phyloP scores from a whole-genome alignment of 2,329 filamentous ascomycete species.

The Clonostachys solani region DNA sequence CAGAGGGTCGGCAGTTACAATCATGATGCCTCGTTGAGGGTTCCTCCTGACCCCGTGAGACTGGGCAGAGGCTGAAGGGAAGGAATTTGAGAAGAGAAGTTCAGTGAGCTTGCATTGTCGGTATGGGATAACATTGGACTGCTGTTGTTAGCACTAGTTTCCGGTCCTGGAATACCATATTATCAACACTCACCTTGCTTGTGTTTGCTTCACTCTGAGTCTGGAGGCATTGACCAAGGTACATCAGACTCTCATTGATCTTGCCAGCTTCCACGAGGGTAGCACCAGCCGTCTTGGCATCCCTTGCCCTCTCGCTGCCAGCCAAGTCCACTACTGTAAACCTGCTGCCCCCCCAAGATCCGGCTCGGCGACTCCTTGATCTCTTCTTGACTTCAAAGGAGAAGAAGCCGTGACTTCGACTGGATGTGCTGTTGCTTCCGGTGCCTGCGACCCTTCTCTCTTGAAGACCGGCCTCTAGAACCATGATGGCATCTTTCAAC shows the following conservation, averaged over 20 bases:
- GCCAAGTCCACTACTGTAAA: conserved; percentile 90
- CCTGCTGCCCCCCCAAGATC: conserved; percentile 69
- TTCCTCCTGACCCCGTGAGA: conserved; percentile 41
- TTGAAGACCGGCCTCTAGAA: conserved; percentile 83
- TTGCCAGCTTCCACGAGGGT: conserved; percentile 95
- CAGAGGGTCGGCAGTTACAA: conserved; percentile 88
- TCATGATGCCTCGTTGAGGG: conserved; percentile 89
- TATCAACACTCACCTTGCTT: conserved; percentile 56
- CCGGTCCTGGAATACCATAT: not conserved
- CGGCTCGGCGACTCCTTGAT: conserved; percentile 33
- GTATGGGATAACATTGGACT: conserved; percentile 73
- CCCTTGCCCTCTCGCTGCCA: conserved; percentile 87
- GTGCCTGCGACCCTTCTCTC: conserved; percentile 88
- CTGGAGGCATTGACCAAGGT: conserved; percentile 92
- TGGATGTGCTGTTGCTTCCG: conserved; percentile 88
- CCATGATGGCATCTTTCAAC: conserved; percentile 79
- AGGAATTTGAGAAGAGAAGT: conserved; percentile 84
- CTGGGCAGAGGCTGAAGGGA: conserved; percentile 53
- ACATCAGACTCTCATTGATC: conserved; percentile 98
- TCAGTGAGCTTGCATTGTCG: conserved; percentile 84
- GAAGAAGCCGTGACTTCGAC: conserved; percentile 93
- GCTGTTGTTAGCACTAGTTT: conserved; percentile 2
- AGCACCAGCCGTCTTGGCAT: conserved; percentile 89
- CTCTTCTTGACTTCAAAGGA: conserved; percentile 92
- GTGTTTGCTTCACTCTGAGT: conserved; percentile 81